phyloP scores from a whole-genome alignment of 2,329 filamentous ascomycete genomes.

The Sphaerulina vaccinii region DNA sequence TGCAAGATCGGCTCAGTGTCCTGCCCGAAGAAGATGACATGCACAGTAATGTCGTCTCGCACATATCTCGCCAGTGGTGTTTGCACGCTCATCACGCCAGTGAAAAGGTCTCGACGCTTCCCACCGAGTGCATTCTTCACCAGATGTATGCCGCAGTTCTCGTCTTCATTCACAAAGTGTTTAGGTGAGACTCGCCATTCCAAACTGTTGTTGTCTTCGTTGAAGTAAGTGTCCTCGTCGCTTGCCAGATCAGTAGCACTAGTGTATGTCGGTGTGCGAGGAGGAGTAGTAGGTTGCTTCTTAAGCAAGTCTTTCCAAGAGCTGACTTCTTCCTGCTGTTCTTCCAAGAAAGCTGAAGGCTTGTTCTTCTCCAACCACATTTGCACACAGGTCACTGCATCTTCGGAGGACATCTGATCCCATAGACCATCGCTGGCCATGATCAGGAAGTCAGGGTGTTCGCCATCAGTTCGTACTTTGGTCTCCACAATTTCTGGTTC shows the following conservation, averaged over 20 bases:
- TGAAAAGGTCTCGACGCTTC: conserved; percentile 42
- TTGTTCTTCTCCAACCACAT: conserved; percentile 52
- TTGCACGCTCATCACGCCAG: conserved; percentile 40
- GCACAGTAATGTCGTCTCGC: conserved; percentile 53
- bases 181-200: conserved; percentile 45
- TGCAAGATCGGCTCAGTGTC: conserved; percentile 11
- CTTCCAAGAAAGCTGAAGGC: conserved; percentile 27
- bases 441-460: conserved; percentile 59
- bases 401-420: conserved; percentile 36
- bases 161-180: conserved; percentile 50
- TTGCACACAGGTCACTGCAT: conserved; percentile 47
- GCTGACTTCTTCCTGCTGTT: conserved; percentile 4
- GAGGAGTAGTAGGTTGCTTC: neutral
- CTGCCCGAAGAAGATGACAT: conserved; percentile 54
- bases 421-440: conserved; percentile 68
- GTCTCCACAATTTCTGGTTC: conserved; percentile 63
- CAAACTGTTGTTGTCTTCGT: conserved; percentile 39
- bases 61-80: conserved; percentile 40
- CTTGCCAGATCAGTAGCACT: conserved; percentile 13
- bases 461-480: conserved; percentile 45
- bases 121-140: conserved; percentile 55
- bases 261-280: conserved; percentile 15
- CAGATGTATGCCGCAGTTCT: conserved; percentile 54
- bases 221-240: conserved; percentile 39
- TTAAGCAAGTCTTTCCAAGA: conserved; percentile 12